Evolutionary conservation across 495 filamentous ascomycete species (phyloP), one percentile per base, ranked within the genome.

Genomic region (Lasiosphaeris hirsuta): DNA sequence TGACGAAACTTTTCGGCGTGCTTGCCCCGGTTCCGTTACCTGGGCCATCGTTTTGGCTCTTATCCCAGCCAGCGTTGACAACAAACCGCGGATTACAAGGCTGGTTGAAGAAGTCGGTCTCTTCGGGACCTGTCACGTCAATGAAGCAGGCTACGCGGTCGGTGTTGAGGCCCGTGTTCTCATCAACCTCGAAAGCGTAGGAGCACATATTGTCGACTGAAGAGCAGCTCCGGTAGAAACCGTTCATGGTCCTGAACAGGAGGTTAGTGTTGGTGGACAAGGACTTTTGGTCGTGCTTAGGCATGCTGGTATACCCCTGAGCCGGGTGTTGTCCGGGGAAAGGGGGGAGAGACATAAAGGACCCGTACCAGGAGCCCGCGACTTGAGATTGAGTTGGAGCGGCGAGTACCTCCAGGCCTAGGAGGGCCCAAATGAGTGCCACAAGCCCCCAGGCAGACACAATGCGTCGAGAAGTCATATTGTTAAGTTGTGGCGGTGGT

Each of bases 31-130:
- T 30, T 30, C 23, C 23, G 23, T 30, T 30, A 5, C 23, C 23
- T 5, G 23, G 23, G 23, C 23, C 23, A 5, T 30, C 23, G 5
- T 30, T 30, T 2, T 30, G 5, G 15, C 33, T 7, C 23, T 18
- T 30, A 54, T 54, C 54, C 43, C 66, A 69, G 1, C 63, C 65
- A 41, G 64, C 69, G 48, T 63, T 66, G 51, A 72, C 42, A 1
- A 19, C 14, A 34, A 59, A 61, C 37, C 50, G 36, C 1, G 57
- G 44, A 11, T 10, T 43, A 51, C 66, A 69, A 10, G 54, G 19
- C 0, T 30, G 7, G 13, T 47, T 1, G 5, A 36, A 1, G 41
- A 69, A 67, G 30, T 57, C 50, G 4, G 47, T 38, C 15, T 55
- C 33, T 51, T 59, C 42, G 6, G 23, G n/a, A 36, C 56, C 46